Evolutionary conservation across 2,329 filamentous ascomycete species (phyloP).

Genomic region (Phaeosphaeriaceae sp.): DNA sequence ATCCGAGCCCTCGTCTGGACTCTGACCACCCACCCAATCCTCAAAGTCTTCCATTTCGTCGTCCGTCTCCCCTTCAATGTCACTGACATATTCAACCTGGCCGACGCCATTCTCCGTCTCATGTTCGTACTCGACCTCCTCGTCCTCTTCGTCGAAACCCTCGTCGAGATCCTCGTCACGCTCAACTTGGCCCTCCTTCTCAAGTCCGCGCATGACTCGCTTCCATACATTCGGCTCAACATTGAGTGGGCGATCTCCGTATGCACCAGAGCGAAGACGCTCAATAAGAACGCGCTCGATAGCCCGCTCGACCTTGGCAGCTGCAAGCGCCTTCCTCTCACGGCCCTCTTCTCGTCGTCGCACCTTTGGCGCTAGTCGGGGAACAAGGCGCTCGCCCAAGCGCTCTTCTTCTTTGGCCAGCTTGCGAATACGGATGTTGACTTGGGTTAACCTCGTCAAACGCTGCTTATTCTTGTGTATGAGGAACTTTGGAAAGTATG

Average conservation of each 20-base stretch:
- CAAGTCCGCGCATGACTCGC: slow-evolving; percentile 90
- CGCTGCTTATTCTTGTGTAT: slow-evolving; percentile 97
- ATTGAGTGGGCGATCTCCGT: slow-evolving; percentile 93
- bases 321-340: slow-evolving; percentile 59
- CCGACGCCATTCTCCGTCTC: slow-evolving; percentile 72
- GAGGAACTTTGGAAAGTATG: slow-evolving; percentile 95
- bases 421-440: slow-evolving; percentile 77
- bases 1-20: slow-evolving; percentile 60
- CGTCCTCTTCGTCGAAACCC: slow-evolving; percentile 80
- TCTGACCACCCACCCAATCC: slow-evolving; percentile 86
- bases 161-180: slow-evolving; percentile 89
- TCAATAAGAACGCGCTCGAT: slow-evolving; percentile 97
- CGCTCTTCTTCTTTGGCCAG: slow-evolving; percentile 89
- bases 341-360: slow-evolving; percentile 57
- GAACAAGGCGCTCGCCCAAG: slow-evolving; percentile 85
- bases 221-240: slow-evolving; percentile 96
- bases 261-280: slow-evolving; percentile 86
- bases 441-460: slow-evolving; percentile 88
- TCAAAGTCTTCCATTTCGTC: slow-evolving; percentile 77
- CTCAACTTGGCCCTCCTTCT: slow-evolving; percentile 82
- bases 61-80: slow-evolving; percentile 76
- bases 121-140: slow-evolving; percentile 71
- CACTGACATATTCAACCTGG: slow-evolving; percentile 90
- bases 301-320: slow-evolving; percentile 90
- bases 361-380: slow-evolving; percentile 91